These are phyloP conservation scores for Amylocarpus encephaloides DNA, from an alignment of 2,329 filamentous ascomycete species.

Conservation along the genomic window DNA sequence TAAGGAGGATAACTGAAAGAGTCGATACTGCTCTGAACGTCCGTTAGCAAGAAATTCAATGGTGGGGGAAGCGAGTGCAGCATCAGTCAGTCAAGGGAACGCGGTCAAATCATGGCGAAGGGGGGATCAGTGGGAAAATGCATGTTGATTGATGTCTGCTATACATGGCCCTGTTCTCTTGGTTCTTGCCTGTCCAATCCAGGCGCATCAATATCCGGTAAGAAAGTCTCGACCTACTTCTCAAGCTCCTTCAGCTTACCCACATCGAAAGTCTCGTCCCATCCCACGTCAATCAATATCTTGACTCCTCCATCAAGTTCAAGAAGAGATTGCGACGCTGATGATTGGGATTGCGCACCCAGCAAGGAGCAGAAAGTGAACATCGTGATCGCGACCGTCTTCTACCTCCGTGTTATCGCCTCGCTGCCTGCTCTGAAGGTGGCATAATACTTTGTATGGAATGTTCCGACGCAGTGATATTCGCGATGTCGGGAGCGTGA, in stretches of 20 bases:
- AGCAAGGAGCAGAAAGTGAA: slow-evolving; percentile 93
- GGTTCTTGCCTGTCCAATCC: slow-evolving; percentile 3
- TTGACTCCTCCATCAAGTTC: slow-evolving; percentile 97
- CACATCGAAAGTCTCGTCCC: slow-evolving; percentile 87
- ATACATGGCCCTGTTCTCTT: slow-evolving; percentile 16
- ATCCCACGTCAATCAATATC: slow-evolving; percentile 88
- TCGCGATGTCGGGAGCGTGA: neutral
- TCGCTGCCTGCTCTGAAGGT: neutral
- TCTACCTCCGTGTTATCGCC: slow-evolving; percentile 7
- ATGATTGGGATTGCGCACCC: slow-evolving; percentile 80
- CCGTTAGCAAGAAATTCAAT: slow-evolving; percentile 18
- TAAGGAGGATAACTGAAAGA: slow-evolving; percentile 87
- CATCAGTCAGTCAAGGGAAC: slow-evolving; percentile 1
- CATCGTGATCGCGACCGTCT: slow-evolving; percentile 48
- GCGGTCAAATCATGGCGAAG: slow-evolving; percentile 6
- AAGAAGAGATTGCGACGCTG: slow-evolving; percentile 88
- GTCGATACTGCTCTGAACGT: slow-evolving; percentile 73
- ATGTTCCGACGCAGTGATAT: neutral
- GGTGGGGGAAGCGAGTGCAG: slow-evolving; percentile 5
- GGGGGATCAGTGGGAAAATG: slow-evolving; percentile 9
- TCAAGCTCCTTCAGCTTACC: slow-evolving; percentile 81
- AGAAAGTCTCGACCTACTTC: slow-evolving; percentile 52
- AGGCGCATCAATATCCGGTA: slow-evolving; percentile 1
- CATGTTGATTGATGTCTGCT: slow-evolving; percentile 27
- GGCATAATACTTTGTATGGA: neutral